These are phyloP conservation scores for Fonticula alba DNA, from an alignment of 78 protist species.

Conservation along the genomic window DNA sequence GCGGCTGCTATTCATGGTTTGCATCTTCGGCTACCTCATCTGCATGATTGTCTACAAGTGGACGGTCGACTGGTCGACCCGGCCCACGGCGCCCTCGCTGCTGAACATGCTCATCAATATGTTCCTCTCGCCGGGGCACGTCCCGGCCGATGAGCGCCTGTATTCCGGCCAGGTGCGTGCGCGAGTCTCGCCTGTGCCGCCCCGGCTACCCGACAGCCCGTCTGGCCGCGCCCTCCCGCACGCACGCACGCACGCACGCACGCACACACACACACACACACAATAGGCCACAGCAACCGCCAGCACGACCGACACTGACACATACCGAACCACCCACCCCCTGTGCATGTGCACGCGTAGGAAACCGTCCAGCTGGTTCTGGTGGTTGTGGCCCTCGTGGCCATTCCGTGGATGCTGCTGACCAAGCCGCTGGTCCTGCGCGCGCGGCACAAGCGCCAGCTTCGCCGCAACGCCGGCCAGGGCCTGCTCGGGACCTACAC, in stretches of 20 bases:
- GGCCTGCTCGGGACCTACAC: too few relatives aligned
- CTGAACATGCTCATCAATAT: conserved; percentile 56
- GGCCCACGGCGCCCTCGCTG: conserved; percentile 46
- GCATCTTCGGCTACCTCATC: conserved; percentile 89
- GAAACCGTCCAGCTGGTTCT: conserved; percentile 38
- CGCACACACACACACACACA: too few relatives aligned
- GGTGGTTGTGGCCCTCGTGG: conserved; percentile 42
- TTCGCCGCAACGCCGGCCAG: too few relatives aligned
- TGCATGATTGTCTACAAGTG: conserved; percentile 69
- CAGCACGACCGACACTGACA: too few relatives aligned
- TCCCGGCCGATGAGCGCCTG: background rate
- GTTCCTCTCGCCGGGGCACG: conserved; percentile 43
- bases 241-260: too few relatives aligned
- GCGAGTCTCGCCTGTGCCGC: too few relatives aligned
- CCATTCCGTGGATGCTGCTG: conserved; percentile 70
- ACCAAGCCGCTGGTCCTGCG: conserved; percentile 53
- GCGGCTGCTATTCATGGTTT: conserved; percentile 74
- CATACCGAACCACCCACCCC: too few relatives aligned
- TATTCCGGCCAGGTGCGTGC: background rate
- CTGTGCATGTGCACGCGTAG: too few relatives aligned
- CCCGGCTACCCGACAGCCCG: too few relatives aligned
- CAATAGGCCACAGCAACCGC: too few relatives aligned
- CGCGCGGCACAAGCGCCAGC: conserved; percentile 14
- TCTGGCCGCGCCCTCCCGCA: too few relatives aligned
- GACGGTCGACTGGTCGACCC: conserved; percentile 21